phyloP scores from a whole-genome alignment of 768 basidiomycete species.

The Suillus plorans region DNA sequence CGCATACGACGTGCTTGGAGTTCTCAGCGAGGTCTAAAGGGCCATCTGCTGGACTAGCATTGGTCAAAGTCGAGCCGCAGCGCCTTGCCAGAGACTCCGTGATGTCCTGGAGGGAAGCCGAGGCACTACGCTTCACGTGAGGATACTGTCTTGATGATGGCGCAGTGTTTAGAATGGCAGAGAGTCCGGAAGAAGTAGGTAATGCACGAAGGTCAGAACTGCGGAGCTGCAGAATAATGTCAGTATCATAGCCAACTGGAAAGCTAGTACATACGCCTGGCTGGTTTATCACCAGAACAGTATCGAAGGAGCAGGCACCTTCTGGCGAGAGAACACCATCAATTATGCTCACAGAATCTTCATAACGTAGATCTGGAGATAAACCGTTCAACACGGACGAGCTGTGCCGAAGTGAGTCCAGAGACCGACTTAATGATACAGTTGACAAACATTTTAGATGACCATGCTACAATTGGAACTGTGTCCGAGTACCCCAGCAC shows the following conservation, averaged over 20 bases:
- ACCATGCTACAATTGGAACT: slow-evolving; percentile 68
- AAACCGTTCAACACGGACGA: slow-evolving; percentile 47
- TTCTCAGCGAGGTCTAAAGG: slow-evolving; percentile 35
- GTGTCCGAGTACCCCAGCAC: slow-evolving; percentile 63
- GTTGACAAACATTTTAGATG: slow-evolving; percentile 54
- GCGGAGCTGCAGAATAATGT: slow-evolving; percentile 50
- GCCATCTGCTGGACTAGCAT: slow-evolving; percentile 39
- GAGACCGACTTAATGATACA: background rate
- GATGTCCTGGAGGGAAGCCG: slow-evolving; percentile 34
- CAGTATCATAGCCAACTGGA: background rate
- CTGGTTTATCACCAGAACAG: slow-evolving; percentile 67
- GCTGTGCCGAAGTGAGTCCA: slow-evolving; percentile 30
- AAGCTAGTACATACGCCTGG: slow-evolving; percentile 55
- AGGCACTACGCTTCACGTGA: slow-evolving; percentile 42
- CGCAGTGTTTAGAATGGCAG: slow-evolving; percentile 45
- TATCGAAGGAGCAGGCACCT: slow-evolving; percentile 62
- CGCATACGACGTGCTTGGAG: slow-evolving; percentile 54
- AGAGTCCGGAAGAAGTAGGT: slow-evolving; percentile 48
- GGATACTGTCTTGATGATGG: slow-evolving; percentile 62
- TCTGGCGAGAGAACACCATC: slow-evolving; percentile 42
- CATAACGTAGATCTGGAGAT: slow-evolving; percentile 30
- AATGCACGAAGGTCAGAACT: slow-evolving; percentile 74
- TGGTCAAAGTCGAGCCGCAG: slow-evolving; percentile 53
- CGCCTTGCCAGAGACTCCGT: slow-evolving; percentile 45
- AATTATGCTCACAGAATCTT: slow-evolving; percentile 38